A percentile compares a stretch with the other conserved stretches of the same genome.
Evolutionary conservation across 108 stramenopile genomes (phyloP).

Genomic region (Stephanodiscus triporus): DNA sequence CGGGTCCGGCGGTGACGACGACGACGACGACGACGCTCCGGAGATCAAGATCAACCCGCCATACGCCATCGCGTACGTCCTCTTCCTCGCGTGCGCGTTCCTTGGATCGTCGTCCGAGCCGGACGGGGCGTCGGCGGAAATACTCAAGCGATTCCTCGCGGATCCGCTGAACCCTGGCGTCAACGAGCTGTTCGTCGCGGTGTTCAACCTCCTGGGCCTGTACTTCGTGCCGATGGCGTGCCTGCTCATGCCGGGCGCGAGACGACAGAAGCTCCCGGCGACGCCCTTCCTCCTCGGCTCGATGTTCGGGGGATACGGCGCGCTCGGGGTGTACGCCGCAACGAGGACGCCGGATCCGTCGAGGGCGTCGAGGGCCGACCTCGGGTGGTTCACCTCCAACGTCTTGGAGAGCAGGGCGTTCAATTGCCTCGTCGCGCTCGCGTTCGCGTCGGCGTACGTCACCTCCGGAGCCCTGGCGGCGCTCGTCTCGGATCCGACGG

Average conservation of each 20-base stretch:
- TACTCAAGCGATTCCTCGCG: slow-evolving; percentile 54
- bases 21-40: neutral
- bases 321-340: slow-evolving; percentile 56
- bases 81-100: slow-evolving; percentile 40
- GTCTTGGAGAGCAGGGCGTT: slow-evolving; percentile 68
- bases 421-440: slow-evolving; percentile 35
- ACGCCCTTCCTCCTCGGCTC: slow-evolving; percentile 61
- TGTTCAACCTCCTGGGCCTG: slow-evolving; percentile 67
- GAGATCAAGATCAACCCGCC: slow-evolving; percentile 40
- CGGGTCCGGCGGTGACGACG: neutral
- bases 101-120: slow-evolving; percentile 24
- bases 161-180: slow-evolving; percentile 62
- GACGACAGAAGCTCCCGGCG: slow-evolving; percentile 46
- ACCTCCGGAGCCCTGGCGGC: slow-evolving; percentile 31
- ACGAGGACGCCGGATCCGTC: slow-evolving; percentile 49
- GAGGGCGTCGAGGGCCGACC: slow-evolving; percentile 26
- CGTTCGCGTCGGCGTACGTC: slow-evolving; percentile 20
- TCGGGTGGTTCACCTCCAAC: slow-evolving; percentile 70
- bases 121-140: slow-evolving; percentile 40
- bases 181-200: slow-evolving; percentile 61
- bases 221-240: slow-evolving; percentile 61
- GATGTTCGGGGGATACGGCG: slow-evolving; percentile 56
- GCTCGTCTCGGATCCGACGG: slow-evolving; percentile 25
- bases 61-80: slow-evolving; percentile 48
- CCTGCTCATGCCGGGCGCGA: slow-evolving; percentile 59